Evolutionary conservation across 371 early-diverging fungal genomes (phyloP).

Genomic region (Mortierella sp.): DNA sequence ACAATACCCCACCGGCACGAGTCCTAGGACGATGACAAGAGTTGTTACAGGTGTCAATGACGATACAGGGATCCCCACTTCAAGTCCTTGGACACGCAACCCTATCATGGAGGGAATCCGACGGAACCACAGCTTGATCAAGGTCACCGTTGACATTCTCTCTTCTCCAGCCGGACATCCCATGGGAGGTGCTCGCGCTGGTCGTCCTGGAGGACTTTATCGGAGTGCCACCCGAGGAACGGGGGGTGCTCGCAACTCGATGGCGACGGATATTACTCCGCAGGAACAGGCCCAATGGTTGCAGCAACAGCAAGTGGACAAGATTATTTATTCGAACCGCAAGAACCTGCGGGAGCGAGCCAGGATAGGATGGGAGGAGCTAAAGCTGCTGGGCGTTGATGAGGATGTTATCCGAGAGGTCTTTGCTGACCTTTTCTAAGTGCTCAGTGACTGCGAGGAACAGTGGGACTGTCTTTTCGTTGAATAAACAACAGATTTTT

Average conservation of each 20-base stretch:
- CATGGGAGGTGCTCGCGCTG: neutral
- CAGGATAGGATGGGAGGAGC: slow-evolving; percentile 41
- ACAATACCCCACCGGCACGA: neutral
- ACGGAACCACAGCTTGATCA: slow-evolving; percentile 53
- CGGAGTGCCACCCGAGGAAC: neutral
- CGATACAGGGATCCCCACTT: neutral
- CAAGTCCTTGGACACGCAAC: slow-evolving; percentile 22
- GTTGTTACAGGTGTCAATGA: neutral
- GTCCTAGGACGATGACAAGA: neutral
- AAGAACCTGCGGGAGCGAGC: slow-evolving; percentile 36
- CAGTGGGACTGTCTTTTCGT: neutral
- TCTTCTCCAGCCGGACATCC: neutral
- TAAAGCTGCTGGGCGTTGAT: slow-evolving; percentile 39
- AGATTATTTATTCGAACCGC: slow-evolving; percentile 45
- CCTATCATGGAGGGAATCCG: slow-evolving; percentile 55
- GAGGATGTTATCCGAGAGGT: slow-evolving; percentile 49
- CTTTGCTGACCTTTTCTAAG: slow-evolving; percentile 8
- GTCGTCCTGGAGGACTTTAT: neutral
- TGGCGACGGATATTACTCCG: neutral
- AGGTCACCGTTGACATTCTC: slow-evolving; percentile 38
- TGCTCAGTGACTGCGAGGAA: slow-evolving; percentile 9
- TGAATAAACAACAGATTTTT: slow-evolving; percentile 18
- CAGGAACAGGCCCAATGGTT: slow-evolving; percentile 19
- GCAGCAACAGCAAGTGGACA: slow-evolving; percentile 34
- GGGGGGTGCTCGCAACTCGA: neutral